These are phyloP conservation scores for Serendipita sp. DNA, from an alignment of 768 basidiomycete genomes.

Conservation along the genomic window DNA sequence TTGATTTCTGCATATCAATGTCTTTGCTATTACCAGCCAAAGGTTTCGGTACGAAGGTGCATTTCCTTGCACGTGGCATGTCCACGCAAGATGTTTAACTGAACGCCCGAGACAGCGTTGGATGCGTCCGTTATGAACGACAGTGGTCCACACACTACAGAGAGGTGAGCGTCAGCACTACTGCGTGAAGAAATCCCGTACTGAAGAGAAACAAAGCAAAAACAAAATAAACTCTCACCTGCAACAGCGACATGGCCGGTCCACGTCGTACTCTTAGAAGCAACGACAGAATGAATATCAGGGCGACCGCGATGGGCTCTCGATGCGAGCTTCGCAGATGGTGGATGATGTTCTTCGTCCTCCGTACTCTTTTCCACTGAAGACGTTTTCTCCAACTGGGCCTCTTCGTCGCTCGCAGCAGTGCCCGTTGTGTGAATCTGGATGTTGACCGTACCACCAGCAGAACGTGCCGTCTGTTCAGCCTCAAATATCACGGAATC, in stretches of 20 bases:
- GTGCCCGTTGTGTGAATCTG: slow-evolving; percentile 8
- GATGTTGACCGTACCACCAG: not conserved
- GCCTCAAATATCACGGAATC: not conserved
- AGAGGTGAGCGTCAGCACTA: too few species aligned
- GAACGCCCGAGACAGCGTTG: not conserved
- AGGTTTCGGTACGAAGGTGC: not conserved
- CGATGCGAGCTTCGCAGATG: too few species aligned
- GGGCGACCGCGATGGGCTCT: not conserved
- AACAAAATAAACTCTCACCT: not conserved
- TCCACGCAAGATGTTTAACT: not conserved
- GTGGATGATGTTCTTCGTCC: too few species aligned
- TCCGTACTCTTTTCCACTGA: too few species aligned
- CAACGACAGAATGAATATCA: not conserved
- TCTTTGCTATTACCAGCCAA: slow-evolving; percentile 1
- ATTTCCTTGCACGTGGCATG: not conserved
- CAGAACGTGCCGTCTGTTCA: not conserved
- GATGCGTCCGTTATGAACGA: not conserved
- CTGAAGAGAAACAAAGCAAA: too few species aligned
- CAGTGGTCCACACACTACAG: not conserved
- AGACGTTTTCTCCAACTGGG: not conserved
- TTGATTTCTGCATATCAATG: too few species aligned
- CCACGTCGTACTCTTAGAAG: not conserved
- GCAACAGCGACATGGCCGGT: not conserved
- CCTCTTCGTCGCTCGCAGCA: not conserved
- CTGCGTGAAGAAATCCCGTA: too few species aligned